Evolutionary conservation across 306 rosid genomes (phyloP).

Genomic region (Prunus armeniaca): DNA sequence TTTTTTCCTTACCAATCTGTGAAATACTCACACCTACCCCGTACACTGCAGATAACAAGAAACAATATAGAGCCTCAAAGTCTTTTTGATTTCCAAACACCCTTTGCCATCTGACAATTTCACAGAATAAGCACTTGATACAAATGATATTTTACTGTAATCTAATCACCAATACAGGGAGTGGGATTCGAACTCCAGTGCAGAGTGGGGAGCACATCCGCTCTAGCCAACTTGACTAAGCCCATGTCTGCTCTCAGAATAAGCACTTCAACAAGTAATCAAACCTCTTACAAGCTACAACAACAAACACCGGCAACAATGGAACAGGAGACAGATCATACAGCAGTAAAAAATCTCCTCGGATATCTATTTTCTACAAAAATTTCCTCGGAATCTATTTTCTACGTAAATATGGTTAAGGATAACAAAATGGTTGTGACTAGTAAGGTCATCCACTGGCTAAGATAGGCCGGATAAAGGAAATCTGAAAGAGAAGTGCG

Average conservation of each 20-base stretch:
- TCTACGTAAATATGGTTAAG: constrained; percentile 27
- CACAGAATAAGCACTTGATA: too few relatives aligned
- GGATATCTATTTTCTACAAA: constrained; percentile 23
- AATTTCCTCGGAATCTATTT: constrained; percentile 13
- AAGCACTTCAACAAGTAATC: neutral
- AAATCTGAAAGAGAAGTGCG: constrained; percentile 43
- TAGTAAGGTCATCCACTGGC: constrained; percentile 28
- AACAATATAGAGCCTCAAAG: neutral
- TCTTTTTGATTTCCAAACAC: neutral
- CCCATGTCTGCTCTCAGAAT: neutral
- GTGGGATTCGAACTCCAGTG: too few relatives aligned
- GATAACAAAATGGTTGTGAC: constrained; percentile 35
- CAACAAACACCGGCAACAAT: constrained; percentile 23
- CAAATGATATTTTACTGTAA: too few relatives aligned
- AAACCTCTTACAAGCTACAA: constrained; percentile 20
- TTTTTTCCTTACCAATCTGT: neutral
- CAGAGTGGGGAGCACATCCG: too few relatives aligned
- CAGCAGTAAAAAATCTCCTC: constrained; percentile 37
- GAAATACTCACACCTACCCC: neutral
- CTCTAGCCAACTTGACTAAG: too few relatives aligned
- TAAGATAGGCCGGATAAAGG: constrained; percentile 18
- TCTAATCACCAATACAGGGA: too few relatives aligned
- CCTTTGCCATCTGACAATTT: neutral
- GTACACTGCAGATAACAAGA: neutral
- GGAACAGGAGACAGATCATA: constrained; percentile 9